Base-by-base conservation (phyloP, 306 rosid species). In the Cucumis cinereus region DNA sequence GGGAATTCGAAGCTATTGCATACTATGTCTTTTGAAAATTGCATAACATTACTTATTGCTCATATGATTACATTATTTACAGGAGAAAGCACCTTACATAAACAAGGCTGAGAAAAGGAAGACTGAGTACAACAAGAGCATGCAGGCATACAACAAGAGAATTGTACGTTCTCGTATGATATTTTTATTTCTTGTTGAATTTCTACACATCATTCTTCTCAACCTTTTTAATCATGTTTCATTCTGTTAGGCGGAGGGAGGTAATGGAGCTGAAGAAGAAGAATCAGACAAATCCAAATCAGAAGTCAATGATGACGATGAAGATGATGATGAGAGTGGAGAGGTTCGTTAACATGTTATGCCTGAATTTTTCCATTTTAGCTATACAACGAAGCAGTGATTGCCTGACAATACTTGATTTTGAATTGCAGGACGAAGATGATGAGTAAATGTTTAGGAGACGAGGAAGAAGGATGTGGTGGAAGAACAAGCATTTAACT, bases 201-300 rank as follows among this genome's bases (percentile, higher is more conserved):
- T 55, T 20, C 2, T 36, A 16, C 8, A 14, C 20, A 12, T 3
- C 4, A 28, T 45, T 47, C 4, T 23, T 47, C 57, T 13, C 19
- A 47, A 23, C 22, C 15, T 20, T 52, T 0, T 13, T 15, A 47
- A 23, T 47, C 10, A 23, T 43, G 56, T 14, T 0, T 4, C 30
- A 0, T 24, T 47, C 58, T 17, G 45, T 52, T 35, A 93, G 98
- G 98, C 86, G 45, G 93, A 82, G 54, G 96, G 91, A 0, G 87
- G 79, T 4, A 77, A 81, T 38, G 86, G 84, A n/a, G 89, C 77
- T 0, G 96, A 89, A 52, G 98, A 89, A 53, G 90, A 93, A 2
- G 98, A 88, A 41, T 93, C 98, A 0, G 98, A 93, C 76, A 93
- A 89, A 81, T 93, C 98, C 10, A 91, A 87, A 74, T 91, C 98